These are phyloP conservation scores for Sporobolomyces pararoseus DNA, from an alignment of 768 basidiomycete species.

Conservation along the genomic window DNA sequence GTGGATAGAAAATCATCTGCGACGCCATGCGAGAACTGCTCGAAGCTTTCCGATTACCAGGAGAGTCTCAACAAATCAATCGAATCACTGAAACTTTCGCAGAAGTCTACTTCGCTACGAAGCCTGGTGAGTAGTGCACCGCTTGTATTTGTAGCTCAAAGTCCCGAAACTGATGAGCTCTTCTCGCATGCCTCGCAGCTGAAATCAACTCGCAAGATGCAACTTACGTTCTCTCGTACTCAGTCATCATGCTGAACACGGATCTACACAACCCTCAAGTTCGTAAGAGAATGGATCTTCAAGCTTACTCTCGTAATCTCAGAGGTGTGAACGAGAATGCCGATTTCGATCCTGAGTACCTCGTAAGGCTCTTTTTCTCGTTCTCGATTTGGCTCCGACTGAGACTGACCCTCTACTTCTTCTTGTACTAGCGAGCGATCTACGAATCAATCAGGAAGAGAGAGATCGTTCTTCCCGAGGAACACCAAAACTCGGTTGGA, in stretches of 20 bases:
- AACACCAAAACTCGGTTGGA: conserved; percentile 90
- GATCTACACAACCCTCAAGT: conserved; percentile 87
- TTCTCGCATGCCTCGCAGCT: conserved; percentile 52
- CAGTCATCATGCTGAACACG: conserved; percentile 97
- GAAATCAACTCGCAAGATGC: conserved; percentile 89
- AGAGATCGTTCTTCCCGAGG: conserved; percentile 96
- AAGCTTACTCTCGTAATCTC: conserved; percentile 87
- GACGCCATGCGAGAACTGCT: conserved; percentile 94
- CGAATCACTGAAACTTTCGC: conserved; percentile 95
- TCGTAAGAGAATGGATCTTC: conserved; percentile 93
- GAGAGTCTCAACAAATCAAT: conserved; percentile 87
- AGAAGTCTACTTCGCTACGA: conserved; percentile 76
- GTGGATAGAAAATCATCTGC: conserved; percentile 76
- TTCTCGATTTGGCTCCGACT: conserved; percentile 1
- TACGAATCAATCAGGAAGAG: conserved; percentile 90
- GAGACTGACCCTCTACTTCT: conserved; percentile 18
- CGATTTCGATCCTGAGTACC: conserved; percentile 78
- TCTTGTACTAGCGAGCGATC: conserved; percentile 64
- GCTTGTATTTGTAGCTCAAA: too few relatives aligned
- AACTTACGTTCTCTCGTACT: conserved; percentile 87
- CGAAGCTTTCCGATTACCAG: conserved; percentile 88
- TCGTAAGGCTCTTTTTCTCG: conserved; percentile 57
- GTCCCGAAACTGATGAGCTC: too few relatives aligned
- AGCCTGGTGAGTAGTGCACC: conserved; percentile 60
- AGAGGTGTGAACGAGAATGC: conserved; percentile 82